phyloP scores from a whole-genome alignment of 495 filamentous ascomycete genomes.

The Lentithecium fluviatile region DNA sequence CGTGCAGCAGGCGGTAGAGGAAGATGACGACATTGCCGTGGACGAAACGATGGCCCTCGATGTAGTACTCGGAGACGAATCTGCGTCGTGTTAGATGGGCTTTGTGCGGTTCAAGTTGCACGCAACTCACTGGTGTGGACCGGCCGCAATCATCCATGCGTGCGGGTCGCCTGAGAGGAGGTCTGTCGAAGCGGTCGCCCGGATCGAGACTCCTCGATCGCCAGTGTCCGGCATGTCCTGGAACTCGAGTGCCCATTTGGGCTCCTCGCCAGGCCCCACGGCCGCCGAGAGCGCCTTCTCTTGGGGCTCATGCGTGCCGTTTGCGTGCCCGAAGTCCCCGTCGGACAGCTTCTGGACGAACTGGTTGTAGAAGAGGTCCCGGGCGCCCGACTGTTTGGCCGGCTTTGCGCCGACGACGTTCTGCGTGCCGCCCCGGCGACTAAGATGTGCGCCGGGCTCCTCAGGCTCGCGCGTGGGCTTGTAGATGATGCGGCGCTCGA shows the following conservation, averaged over 20 bases:
- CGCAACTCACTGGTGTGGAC: constrained; percentile 44
- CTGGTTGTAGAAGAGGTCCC: constrained; percentile 47
- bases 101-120: background rate
- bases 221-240: constrained; percentile 50
- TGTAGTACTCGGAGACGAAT: constrained; percentile 46
- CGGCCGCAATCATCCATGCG: constrained; percentile 45
- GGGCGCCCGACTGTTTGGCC: constrained; percentile 21
- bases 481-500: constrained; percentile 65
- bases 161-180: constrained; percentile 44
- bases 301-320: background rate
- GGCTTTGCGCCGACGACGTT: constrained; percentile 34
- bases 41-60: constrained; percentile 47
- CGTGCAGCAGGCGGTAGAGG: constrained; percentile 39
- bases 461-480: constrained; percentile 53
- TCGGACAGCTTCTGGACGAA: constrained; percentile 38
- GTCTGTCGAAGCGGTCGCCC: constrained; percentile 42
- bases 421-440: constrained; percentile 38
- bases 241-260: constrained; percentile 45
- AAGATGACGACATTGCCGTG: constrained; percentile 48
- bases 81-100: constrained; percentile 36
- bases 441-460: constrained; percentile 38
- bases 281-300: background rate
- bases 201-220: constrained; percentile 42
- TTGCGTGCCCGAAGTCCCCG: constrained; percentile 37
- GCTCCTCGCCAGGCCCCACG: background rate